Evolutionary conservation across 306 rosid genomes (phyloP).

Genomic region (Sechiopsis laciniata): DNA sequence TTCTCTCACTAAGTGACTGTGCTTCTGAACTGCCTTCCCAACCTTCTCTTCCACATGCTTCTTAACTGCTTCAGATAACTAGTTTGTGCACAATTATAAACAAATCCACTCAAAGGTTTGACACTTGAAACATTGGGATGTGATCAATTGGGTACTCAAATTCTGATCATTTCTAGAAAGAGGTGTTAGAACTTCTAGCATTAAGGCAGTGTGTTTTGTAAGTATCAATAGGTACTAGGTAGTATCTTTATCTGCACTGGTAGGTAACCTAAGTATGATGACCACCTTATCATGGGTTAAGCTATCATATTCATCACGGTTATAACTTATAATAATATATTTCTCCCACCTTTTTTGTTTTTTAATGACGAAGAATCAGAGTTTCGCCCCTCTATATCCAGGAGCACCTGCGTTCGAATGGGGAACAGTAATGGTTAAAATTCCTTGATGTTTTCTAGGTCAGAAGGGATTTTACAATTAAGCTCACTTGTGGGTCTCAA

Average conservation of each 20-base stretch:
- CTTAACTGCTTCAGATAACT: constrained; percentile 72
- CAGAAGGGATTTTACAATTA: too few species aligned
- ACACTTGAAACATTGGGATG: background rate
- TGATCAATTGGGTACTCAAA: background rate
- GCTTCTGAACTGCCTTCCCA: constrained; percentile 78
- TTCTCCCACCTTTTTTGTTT: background rate
- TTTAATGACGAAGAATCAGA: too few species aligned
- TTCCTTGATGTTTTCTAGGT: too few species aligned
- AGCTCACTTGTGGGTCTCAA: too few species aligned
- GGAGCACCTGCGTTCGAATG: too few species aligned
- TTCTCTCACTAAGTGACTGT: constrained; percentile 73
- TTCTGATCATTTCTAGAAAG: background rate
- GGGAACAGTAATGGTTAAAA: too few species aligned
- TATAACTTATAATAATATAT: background rate
- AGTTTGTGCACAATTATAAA: constrained; percentile 15
- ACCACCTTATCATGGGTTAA: background rate
- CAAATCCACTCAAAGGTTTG: background rate
- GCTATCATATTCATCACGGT: background rate
- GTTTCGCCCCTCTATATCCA: too few species aligned
- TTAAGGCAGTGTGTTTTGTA: too few species aligned
- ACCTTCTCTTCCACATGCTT: constrained; percentile 83
- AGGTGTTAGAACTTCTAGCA: background rate
- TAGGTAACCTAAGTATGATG: too few species aligned
- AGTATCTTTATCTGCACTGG: background rate
- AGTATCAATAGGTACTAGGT: background rate